Conservation (phyloP, 2,329 filamentous ascomycete species). For the Grosmannia serpens region DNA sequence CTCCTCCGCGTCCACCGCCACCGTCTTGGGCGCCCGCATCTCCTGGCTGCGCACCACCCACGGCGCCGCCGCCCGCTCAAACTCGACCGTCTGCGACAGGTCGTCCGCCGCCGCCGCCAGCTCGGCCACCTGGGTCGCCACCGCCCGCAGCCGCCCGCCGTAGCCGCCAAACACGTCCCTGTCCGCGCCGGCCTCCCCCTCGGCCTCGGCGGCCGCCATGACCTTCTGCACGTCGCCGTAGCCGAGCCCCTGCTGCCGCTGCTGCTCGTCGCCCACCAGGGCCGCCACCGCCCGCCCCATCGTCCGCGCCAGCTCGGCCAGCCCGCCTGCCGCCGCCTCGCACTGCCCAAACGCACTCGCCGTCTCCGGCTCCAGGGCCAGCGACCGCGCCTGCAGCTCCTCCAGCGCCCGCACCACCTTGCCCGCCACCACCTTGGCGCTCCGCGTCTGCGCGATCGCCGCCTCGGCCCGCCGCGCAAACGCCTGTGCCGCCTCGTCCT, state of each 20-base stretch:
- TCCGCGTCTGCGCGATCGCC: conserved; percentile 64
- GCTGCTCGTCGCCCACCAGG: conserved; percentile 31
- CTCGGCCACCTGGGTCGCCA: conserved; percentile 55
- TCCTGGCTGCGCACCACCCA: conserved; percentile 78
- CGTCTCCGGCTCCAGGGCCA: conserved; percentile 60
- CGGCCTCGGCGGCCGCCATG: conserved; percentile 49
- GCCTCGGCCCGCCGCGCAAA: conserved; percentile 61
- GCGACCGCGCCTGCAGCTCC: conserved; percentile 63
- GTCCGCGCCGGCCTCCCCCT: conserved; percentile 30
- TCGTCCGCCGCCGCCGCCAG: conserved; percentile 60
- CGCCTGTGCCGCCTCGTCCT: conserved; percentile 55
- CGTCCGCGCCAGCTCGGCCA: conserved; percentile 54
- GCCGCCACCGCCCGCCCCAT: conserved; percentile 56
- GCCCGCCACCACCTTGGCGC: conserved; percentile 69
- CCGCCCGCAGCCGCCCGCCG: conserved; percentile 50
- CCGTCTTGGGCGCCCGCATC: conserved; percentile 68
- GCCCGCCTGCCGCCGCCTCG: conserved; percentile 50
- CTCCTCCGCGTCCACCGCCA: conserved; percentile 73
- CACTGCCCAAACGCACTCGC: conserved; percentile 58
- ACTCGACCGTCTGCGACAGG: conserved; percentile 62
- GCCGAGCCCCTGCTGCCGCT: conserved; percentile 35
- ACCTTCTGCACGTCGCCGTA: conserved; percentile 53
- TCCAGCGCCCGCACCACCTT: conserved; percentile 69
- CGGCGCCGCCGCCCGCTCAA: conserved; percentile 63
- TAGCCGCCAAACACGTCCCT: conserved; percentile 61